phyloP scores from a whole-genome alignment of 2,329 filamentous ascomycete genomes.

The Zymoseptoria passerinii region DNA sequence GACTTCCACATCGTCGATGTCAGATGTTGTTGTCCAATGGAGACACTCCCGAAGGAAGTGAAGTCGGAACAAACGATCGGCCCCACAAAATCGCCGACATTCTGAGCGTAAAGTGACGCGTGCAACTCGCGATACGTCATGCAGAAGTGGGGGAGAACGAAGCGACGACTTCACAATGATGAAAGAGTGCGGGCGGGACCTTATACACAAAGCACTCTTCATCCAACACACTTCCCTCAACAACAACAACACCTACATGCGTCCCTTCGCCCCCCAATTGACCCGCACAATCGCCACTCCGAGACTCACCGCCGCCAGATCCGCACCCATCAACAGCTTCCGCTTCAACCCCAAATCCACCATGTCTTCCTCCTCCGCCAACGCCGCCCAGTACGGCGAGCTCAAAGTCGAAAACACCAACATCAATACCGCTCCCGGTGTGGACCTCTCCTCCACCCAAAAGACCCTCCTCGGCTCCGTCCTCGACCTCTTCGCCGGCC shows the following conservation, averaged over 20 bases:
- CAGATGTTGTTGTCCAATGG: neutral
- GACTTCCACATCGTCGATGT: too few relatives aligned
- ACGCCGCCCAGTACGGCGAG: conserved; percentile 14
- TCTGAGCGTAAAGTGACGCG: neutral
- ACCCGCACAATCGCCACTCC: conserved; percentile 2
- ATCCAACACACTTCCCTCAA: neutral
- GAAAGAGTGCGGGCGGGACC: too few relatives aligned
- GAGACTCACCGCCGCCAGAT: neutral
- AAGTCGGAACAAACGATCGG: neutral
- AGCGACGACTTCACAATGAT: too few relatives aligned
- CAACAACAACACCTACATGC: conserved; percentile 1
- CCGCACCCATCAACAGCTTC: neutral
- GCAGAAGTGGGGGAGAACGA: neutral
- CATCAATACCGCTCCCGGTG: conserved; percentile 45
- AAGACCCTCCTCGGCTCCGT: conserved; percentile 50
- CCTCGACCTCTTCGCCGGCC: conserved; percentile 55
- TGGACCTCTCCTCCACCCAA: conserved; percentile 44
- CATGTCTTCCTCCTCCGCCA: conserved; percentile 21
- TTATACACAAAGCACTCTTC: neutral
- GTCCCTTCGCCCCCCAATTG: conserved; percentile 9
- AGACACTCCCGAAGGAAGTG: neutral
- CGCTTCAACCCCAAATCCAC: neutral
- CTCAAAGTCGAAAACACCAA: conserved; percentile 48
- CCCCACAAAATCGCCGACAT: neutral
- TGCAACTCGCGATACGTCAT: neutral